These are phyloP conservation scores for Byssoonygena ceratinophila DNA, from an alignment of 2,329 filamentous ascomycete species.

Conservation along the genomic window DNA sequence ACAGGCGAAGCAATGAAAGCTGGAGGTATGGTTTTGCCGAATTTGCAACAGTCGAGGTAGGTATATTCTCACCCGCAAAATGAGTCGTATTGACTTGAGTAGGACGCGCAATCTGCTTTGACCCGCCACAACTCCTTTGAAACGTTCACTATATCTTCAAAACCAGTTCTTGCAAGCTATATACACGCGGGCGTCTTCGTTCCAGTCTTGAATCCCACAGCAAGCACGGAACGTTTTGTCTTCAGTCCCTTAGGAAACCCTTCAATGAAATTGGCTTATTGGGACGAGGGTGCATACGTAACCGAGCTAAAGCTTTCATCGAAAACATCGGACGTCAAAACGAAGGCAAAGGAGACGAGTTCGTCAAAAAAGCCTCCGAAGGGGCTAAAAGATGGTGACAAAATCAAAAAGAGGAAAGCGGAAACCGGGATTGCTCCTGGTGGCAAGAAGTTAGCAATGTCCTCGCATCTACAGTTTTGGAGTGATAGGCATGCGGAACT, in stretches of 20 bases:
- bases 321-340: constrained; percentile 35
- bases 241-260: constrained; percentile 63
- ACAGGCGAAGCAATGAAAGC: constrained; percentile 58
- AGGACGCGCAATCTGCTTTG: constrained; percentile 63
- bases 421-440: constrained; percentile 28
- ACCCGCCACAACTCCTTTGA: constrained; percentile 60
- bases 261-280: constrained; percentile 59
- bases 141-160: constrained; percentile 67
- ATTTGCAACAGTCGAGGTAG: constrained; percentile 58
- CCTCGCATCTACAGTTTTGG: constrained; percentile 61
- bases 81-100: neutral
- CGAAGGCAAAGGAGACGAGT: constrained; percentile 18
- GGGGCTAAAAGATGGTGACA: constrained; percentile 33
- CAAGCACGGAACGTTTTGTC: constrained; percentile 51
- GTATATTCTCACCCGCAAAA: too few species aligned
- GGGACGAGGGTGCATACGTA: constrained; percentile 63
- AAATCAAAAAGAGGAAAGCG: constrained; percentile 39
- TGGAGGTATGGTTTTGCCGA: constrained; percentile 78
- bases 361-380: constrained; percentile 21
- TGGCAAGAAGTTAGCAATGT: constrained; percentile 42
- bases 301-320: constrained; percentile 52
- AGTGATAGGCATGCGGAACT: constrained; percentile 59
- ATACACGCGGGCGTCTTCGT: constrained; percentile 81
- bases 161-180: constrained; percentile 58
- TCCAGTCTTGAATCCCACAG: constrained; percentile 53